Conservation (phyloP, 2,329 filamentous ascomycete genomes). For the Fusarium phyllophilum region DNA sequence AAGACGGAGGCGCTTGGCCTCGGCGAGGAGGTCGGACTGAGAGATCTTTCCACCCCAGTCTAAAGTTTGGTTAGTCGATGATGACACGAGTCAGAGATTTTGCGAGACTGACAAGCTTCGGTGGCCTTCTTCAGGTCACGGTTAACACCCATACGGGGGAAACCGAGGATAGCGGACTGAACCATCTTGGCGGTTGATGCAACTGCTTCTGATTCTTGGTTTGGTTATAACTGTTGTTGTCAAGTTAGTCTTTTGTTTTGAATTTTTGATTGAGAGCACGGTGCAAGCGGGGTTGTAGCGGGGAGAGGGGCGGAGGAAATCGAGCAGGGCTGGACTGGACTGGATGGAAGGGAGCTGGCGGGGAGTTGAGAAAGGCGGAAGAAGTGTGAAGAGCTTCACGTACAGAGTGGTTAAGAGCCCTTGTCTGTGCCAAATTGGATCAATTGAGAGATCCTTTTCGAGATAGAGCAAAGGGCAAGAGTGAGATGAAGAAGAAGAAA, state of each 20-base stretch:
- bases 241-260: slow-evolving; percentile 21
- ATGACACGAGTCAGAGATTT: slow-evolving; percentile 48
- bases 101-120: slow-evolving; percentile 78
- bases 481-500: slow-evolving; percentile 32
- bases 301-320: slow-evolving; percentile 39
- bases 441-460: slow-evolving; percentile 42
- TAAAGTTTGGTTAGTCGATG: slow-evolving; percentile 37
- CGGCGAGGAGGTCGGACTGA: slow-evolving; percentile 86
- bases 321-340: slow-evolving; percentile 5
- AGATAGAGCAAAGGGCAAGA: slow-evolving; percentile 39
- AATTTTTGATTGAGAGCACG: slow-evolving; percentile 26
- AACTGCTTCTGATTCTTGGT: slow-evolving; percentile 36
- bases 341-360: slow-evolving; percentile 1
- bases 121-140: slow-evolving; percentile 99
- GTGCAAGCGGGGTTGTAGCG: slow-evolving; percentile 40
- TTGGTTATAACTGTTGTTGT: slow-evolving; percentile 22
- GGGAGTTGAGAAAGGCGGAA: not conserved
- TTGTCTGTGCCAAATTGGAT: slow-evolving; percentile 45
- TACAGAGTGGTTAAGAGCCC: slow-evolving; percentile 42
- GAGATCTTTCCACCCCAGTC: slow-evolving; percentile 95
- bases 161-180: slow-evolving; percentile 87
- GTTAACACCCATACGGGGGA: slow-evolving; percentile 98
- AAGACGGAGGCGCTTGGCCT: slow-evolving; percentile 96
- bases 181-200: slow-evolving; percentile 63
- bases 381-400: slow-evolving; percentile 12